Percentiles rank a stretch among this genome's conserved stretches.
Evolutionary conservation across 2,329 filamentous ascomycete species (phyloP).

Genomic region (Phaeophleospora eucalypticola): DNA sequence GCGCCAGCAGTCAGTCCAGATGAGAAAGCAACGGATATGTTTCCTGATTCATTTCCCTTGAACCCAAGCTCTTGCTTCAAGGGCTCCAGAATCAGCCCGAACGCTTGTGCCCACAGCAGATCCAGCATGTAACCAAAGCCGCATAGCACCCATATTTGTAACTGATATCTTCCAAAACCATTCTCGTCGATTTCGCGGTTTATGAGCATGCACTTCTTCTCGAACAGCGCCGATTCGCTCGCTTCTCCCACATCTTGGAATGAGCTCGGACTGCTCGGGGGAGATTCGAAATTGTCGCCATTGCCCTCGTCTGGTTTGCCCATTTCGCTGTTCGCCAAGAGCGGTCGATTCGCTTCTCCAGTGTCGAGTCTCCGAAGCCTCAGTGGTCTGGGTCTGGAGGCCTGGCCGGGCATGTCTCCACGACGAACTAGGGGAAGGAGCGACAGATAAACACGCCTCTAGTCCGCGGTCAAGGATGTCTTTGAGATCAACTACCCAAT

Average conservation of each 20-base stretch:
- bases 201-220: constrained; percentile 44
- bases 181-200: constrained; percentile 49
- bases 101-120: constrained; percentile 56
- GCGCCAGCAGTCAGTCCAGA: constrained; percentile 54
- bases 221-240: constrained; percentile 31
- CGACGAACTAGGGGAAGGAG: too few relatives aligned
- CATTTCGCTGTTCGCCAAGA: neutral
- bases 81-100: constrained; percentile 53
- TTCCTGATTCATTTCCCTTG: constrained; percentile 39
- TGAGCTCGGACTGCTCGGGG: neutral
- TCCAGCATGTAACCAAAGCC: constrained; percentile 56
- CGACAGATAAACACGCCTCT: neutral
- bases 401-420: neutral
- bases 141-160: constrained; percentile 48
- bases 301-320: constrained; percentile 1
- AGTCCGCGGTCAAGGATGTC: too few relatives aligned
- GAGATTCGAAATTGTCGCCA: neutral
- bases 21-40: constrained; percentile 50
- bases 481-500: too few relatives aligned
- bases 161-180: constrained; percentile 53
- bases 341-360: constrained; percentile 5
- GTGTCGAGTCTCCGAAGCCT: constrained; percentile 6
- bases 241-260: neutral
- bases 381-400: neutral
- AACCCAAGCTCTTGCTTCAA: constrained; percentile 57